These are phyloP conservation scores for Marasmius sp. DNA, from an alignment of 1,284 basidiomycete species.

Conservation along the genomic window DNA sequence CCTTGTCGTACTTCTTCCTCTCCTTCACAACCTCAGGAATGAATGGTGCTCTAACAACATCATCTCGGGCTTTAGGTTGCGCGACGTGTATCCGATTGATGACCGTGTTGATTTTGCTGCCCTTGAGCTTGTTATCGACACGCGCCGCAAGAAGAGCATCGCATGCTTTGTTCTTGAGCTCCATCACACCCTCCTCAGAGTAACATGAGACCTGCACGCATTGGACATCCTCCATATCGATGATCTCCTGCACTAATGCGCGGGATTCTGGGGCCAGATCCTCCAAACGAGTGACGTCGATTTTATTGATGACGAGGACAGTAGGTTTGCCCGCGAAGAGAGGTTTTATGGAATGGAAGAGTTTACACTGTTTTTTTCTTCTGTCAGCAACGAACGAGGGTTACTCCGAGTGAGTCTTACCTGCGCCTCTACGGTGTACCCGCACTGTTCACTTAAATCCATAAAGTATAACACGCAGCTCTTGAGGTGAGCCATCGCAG, in stretches of 20 bases:
- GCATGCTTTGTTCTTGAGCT: conserved; percentile 90
- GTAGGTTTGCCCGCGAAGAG: conserved; percentile 91
- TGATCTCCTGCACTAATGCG: conserved; percentile 83
- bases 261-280: conserved; percentile 78
- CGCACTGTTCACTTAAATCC: conserved; percentile 96
- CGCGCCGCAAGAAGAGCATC: conserved; percentile 91
- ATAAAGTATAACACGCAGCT: conserved; percentile 94
- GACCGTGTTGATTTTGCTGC: conserved; percentile 88
- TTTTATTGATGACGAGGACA: conserved; percentile 94
- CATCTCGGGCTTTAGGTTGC: conserved; percentile 84
- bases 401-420: conserved; percentile 38
- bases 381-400: conserved; percentile 1
- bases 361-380: conserved; percentile 69
- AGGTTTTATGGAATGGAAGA: conserved; percentile 97
- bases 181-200: conserved; percentile 95
- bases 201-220: conserved; percentile 87
- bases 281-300: conserved; percentile 84
- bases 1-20: conserved; percentile 83
- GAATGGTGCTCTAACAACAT: conserved; percentile 80
- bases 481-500: conserved; percentile 91
- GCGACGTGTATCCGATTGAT: conserved; percentile 95
- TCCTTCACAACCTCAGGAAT: conserved; percentile 82
- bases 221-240: conserved; percentile 69
- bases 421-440: conserved; percentile 92
- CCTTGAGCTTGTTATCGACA: conserved; percentile 90